Percentiles rank a stretch among this genome's conserved stretches.
Evolutionary conservation across 2,329 filamentous ascomycete species (phyloP).

Genomic region (Tetracladium maxilliforme): DNA sequence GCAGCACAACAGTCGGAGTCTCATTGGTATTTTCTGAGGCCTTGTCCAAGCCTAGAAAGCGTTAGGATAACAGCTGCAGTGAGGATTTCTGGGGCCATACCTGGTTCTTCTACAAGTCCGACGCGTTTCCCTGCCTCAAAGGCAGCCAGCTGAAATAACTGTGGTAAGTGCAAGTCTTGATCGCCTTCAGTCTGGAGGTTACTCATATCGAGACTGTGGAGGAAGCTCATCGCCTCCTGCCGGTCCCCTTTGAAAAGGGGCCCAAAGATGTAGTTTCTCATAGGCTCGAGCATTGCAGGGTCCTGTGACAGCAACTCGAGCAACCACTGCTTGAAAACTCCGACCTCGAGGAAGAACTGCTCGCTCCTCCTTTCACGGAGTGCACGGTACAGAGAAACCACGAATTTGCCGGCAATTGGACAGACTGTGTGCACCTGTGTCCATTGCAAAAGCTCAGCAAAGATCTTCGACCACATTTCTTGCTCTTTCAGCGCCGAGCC

Average conservation of each 20-base stretch:
- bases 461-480: slow-evolving; percentile 34
- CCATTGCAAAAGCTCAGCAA: slow-evolving; percentile 35
- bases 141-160: slow-evolving; percentile 48
- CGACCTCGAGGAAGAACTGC: slow-evolving; percentile 10
- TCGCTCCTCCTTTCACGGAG: slow-evolving; percentile 21
- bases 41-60: slow-evolving; percentile 9
- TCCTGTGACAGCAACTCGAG: slow-evolving; percentile 31
- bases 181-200: slow-evolving; percentile 27
- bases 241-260: slow-evolving; percentile 46
- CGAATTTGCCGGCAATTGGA: slow-evolving; percentile 43
- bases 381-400: slow-evolving; percentile 38
- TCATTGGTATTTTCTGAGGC: slow-evolving; percentile 19
- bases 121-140: slow-evolving; percentile 57
- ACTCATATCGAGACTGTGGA: slow-evolving; percentile 39
- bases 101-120: slow-evolving; percentile 54
- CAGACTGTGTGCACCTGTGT: slow-evolving; percentile 42
- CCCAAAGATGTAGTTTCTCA: slow-evolving; percentile 50
- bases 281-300: slow-evolving; percentile 38
- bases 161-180: slow-evolving; percentile 32
- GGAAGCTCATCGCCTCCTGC: slow-evolving; percentile 35
- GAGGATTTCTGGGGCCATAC: slow-evolving; percentile 19
- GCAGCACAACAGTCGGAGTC: slow-evolving; percentile 17
- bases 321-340: slow-evolving; percentile 41
- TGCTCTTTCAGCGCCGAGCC: slow-evolving; percentile 11
- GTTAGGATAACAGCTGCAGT: slow-evolving; percentile 4